Percentiles rank a stretch among this genome's conserved stretches.
These are phyloP conservation scores for Coemansia pectinata DNA, from an alignment of 192 early-diverging fungal species.

Conservation along the genomic window DNA sequence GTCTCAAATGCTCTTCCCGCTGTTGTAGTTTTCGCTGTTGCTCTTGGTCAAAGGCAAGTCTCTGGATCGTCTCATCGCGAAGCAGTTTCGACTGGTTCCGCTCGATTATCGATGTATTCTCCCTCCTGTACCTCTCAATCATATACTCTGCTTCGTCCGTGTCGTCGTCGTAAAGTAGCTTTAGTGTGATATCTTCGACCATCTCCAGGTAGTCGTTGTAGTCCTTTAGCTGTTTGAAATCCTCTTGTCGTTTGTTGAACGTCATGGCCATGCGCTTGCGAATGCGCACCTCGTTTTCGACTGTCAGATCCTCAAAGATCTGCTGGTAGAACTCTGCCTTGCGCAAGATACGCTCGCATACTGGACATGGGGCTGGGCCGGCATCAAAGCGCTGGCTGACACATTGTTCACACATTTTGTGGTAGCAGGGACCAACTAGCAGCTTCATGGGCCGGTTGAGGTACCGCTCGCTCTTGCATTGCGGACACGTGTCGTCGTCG, in stretches of 20 bases:
- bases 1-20: slow-evolving; percentile 68
- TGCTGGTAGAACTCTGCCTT: slow-evolving; percentile 84
- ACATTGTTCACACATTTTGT: slow-evolving; percentile 96
- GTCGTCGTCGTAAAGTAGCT: slow-evolving; percentile 84
- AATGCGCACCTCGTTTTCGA: slow-evolving; percentile 92
- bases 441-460: slow-evolving; percentile 85
- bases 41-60: slow-evolving; percentile 55
- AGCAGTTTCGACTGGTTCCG: slow-evolving; percentile 58
- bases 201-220: slow-evolving; percentile 95
- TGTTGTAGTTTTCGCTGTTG: slow-evolving; percentile 56
- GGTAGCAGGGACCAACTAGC: slow-evolving; percentile 91
- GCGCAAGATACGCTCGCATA: slow-evolving; percentile 77
- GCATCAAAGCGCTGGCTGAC: slow-evolving; percentile 79
- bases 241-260: slow-evolving; percentile 91
- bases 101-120: slow-evolving; percentile 79
- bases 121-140: slow-evolving; percentile 74
- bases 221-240: slow-evolving; percentile 70
- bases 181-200: slow-evolving; percentile 78
- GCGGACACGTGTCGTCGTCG: slow-evolving; percentile 61
- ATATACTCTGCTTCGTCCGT: slow-evolving; percentile 74
- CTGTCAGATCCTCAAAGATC: slow-evolving; percentile 91
- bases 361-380: slow-evolving; percentile 90
- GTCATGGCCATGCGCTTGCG: slow-evolving; percentile 71
- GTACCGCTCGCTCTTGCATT: slow-evolving; percentile 85
- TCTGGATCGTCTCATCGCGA: slow-evolving; percentile 61